Evolutionary conservation across 75 land plant genomes (phyloP).

Genomic region (Picea glauca): DNA sequence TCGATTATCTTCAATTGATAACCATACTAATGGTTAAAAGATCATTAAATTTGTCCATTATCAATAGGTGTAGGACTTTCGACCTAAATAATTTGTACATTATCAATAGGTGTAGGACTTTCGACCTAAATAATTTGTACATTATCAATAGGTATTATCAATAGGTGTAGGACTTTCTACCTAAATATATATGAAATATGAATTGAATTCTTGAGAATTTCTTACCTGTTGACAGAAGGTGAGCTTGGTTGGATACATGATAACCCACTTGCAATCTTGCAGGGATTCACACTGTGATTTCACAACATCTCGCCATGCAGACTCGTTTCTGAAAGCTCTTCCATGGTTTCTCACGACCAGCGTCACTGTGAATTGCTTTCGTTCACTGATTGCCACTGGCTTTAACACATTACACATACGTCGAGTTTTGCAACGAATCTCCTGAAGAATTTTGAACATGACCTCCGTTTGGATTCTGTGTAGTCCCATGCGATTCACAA

Average conservation of each 20-base stretch:
- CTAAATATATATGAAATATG: no score
- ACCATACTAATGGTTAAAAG: no score
- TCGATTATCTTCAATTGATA: no score
- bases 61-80: no score
- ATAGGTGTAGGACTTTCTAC: no score
- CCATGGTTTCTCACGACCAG: slow-evolving; percentile 18
- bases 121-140: no score
- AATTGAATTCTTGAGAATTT: no score
- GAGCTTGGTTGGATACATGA: slow-evolving; percentile 14
- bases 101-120: no score
- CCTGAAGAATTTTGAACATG: neutral
- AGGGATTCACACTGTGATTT: slow-evolving; percentile 7
- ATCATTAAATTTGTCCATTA: no score
- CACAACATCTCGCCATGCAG: slow-evolving; percentile 17
- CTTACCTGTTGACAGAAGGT: slow-evolving; percentile 28
- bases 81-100: no score
- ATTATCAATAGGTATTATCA: no score
- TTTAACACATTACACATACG: slow-evolving; percentile 4
- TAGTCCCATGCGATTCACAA: slow-evolving; percentile 16
- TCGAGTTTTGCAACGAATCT: slow-evolving; percentile 21
- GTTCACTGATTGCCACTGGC: no score
- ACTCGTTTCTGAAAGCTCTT: slow-evolving; percentile 14
- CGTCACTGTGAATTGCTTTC: slow-evolving; percentile 9
- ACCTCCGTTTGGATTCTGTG: slow-evolving; percentile 10
- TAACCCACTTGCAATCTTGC: slow-evolving; percentile 16